These are phyloP conservation scores for Prunus padus DNA, from an alignment of 306 rosid genomes.

Conservation along the genomic window DNA sequence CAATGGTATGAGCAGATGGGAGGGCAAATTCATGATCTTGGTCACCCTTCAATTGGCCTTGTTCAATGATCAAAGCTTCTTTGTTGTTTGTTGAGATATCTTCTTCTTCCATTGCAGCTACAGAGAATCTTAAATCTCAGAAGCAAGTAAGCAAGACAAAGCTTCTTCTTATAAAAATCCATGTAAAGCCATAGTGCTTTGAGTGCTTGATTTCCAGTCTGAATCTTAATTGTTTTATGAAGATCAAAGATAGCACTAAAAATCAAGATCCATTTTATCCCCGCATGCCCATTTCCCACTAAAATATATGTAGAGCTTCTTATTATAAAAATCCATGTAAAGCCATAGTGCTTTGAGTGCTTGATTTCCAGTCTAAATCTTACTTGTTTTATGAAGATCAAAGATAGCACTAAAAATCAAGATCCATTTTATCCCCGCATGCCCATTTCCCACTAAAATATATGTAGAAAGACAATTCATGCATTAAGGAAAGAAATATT, in stretches of 20 bases:
- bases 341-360: too few species aligned
- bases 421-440: too few species aligned
- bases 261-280: too few species aligned
- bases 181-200: too few species aligned
- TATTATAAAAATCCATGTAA: too few species aligned
- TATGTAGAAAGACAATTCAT: not conserved
- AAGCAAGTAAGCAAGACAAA: not conserved
- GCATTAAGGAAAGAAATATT: not conserved
- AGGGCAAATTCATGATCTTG: slow-evolving; percentile 20
- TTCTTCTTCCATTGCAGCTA: slow-evolving; percentile 34
- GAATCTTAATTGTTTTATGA: too few species aligned
- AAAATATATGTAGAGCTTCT: not conserved
- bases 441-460: not conserved
- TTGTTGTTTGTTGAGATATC: slow-evolving; percentile 5
- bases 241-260: too few species aligned
- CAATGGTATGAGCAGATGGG: slow-evolving; percentile 55
- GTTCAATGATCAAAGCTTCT: slow-evolving; percentile 32
- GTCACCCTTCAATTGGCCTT: slow-evolving; percentile 15
- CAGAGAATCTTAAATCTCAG: not conserved
- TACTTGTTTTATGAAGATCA: too few species aligned
- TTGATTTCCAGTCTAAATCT: too few species aligned
- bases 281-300: not conserved
- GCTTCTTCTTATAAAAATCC: not conserved
- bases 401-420: too few species aligned
- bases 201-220: too few species aligned